Evolutionary conservation across 176 grass and related monocot species (phyloP), one percentile per base, ranked within the genome.

Genomic region (Miscanthus lutarioriparius): DNA sequence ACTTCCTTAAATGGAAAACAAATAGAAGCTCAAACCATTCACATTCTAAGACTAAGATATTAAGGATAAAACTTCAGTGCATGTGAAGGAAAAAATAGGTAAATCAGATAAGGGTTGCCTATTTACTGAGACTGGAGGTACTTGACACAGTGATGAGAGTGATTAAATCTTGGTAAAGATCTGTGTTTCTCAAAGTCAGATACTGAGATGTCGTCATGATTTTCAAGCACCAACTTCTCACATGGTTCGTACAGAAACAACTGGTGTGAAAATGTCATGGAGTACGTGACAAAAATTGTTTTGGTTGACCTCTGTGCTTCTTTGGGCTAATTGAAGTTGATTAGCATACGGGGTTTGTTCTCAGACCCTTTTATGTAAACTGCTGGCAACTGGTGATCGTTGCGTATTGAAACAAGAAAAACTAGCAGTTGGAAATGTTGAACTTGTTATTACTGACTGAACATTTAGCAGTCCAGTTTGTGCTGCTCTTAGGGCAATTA

Each of bases 261-360:
- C 2, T 58, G n/a, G 54, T 36, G 20, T 33, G 40, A 11, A 17
- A 5, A 37, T 35, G 41, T 10, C 39, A 64, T 15, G n/a, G 37
- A 61, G 39, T 51, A 58, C 41, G 37, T 28, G 16, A 11, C 19
- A 70, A 86, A 80, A 73, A 43, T 79, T 23, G n/a, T 79, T 41
- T 67, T n/a, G 38, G 22, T 75, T 36, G 39, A 30, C 36, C 22
- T 56, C 1, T 58, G n/a, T 32, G 41, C 37, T 15, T 56, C 13
- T 44, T 20, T 56, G 14, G 15, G 22, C 48, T 15, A 47, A 39
- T 51, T 77, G 45, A 59, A 43, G 37, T 30, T 80, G 11, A 59
- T 78, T 81, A 20, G 32, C 30, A 48, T 56, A 54, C 44, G 61
- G 1, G 20, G 44, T 44, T 67, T 75, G 20, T 75, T 87, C n/a